Evolutionary conservation across 306 rosid genomes (phyloP).

Genomic region (Vigna reflexopilosa): DNA sequence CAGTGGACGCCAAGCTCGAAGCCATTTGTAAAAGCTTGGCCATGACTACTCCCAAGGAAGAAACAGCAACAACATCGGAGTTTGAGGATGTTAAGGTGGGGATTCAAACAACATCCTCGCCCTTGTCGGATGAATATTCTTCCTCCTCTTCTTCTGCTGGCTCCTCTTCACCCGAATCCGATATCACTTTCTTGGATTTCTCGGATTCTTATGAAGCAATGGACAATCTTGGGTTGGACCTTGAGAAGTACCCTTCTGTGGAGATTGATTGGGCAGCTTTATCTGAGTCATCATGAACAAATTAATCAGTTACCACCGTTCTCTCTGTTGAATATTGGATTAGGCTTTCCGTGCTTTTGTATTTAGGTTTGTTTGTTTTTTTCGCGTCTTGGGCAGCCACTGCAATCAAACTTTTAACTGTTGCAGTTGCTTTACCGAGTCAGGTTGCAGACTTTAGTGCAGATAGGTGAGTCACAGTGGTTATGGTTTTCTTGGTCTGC

Average conservation of each 20-base stretch:
- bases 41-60: background rate
- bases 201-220: constrained; percentile 46
- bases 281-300: background rate
- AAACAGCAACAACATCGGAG: constrained; percentile 30
- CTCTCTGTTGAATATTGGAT: background rate
- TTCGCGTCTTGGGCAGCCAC: constrained; percentile 41
- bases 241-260: constrained; percentile 77
- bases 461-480: constrained; percentile 16
- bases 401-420: constrained; percentile 66
- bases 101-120: constrained; percentile 45
- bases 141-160: constrained; percentile 1
- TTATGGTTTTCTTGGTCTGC: constrained; percentile 44
- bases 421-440: constrained; percentile 60
- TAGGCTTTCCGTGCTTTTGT: background rate
- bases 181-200: constrained; percentile 58
- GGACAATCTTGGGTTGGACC: constrained; percentile 55
- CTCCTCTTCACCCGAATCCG: constrained; percentile 61
- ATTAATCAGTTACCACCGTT: too few relatives aligned
- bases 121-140: constrained; percentile 51
- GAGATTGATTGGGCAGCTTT: constrained; percentile 89
- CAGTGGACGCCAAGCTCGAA: constrained; percentile 76
- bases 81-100: constrained; percentile 5
- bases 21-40: constrained; percentile 70
- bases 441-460: background rate
- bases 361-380: too few relatives aligned